Evolutionary conservation across 371 early-diverging fungal genomes (phyloP), one percentile per base, ranked within the genome.

Genomic region (Mycotypha africana): DNA sequence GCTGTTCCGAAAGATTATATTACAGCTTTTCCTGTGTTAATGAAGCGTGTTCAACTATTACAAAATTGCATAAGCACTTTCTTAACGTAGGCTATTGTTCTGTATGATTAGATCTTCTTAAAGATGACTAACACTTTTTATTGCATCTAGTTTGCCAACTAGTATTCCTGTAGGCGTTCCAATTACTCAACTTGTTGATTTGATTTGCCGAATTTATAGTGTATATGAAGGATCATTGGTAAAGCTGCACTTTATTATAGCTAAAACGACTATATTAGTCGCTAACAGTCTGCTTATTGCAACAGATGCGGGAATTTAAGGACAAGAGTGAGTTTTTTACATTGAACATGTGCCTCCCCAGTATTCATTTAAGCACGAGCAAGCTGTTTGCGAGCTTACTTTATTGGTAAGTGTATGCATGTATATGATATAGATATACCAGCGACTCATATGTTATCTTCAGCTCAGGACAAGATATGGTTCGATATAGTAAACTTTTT

Each of bases 141-240:
- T 14, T 15, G n/a, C n/a, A n/a, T 45, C n/a, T 48, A 74, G 74
- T 11, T 52, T 59, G 1, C 45, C 58, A 22, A 67, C 62, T 4
- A 19, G 28, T 2, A 35, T 58, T 23, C 42, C 58, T n/a, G 71
- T 78, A 10, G 42, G 56, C 47, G 60, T 78, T 11, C 78, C 78
- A 22, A 56, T 73, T 3, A 60, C 49, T 12, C 59, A 61, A 23
- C 34, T 78, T 19, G 51, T 75, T 2, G 62, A 69, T 44, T 52
- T 73, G 15, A 36, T 70, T 21, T 70, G 70, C 23, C 68, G 78
- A 44, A 57, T 71, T 16, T 74, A 63, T 34, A 78, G 65, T 53
- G 64, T 71, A 1, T 67, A 53, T 53, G 62, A 60, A 45, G 67
- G 64, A 15, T 65, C 67, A 33, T 49, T 72, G 56, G 75, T 69